Evolutionary conservation across 495 filamentous ascomycete genomes (phyloP).

Genomic region (Xylona heveae): DNA sequence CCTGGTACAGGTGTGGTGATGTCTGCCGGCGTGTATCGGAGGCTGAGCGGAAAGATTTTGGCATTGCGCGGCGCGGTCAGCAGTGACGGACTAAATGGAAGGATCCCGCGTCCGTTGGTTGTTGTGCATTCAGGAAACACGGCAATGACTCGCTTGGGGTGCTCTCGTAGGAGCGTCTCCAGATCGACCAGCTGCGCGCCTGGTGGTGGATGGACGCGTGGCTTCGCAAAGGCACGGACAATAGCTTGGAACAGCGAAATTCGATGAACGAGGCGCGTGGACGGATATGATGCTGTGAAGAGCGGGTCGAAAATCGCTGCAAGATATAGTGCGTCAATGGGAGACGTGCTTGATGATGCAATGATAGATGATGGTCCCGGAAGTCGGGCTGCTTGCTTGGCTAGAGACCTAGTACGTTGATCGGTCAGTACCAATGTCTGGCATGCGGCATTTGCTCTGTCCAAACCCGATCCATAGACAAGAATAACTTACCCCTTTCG

Average conservation of each 20-base stretch:
- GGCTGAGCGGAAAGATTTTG: conserved; percentile 70
- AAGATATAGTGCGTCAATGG: conserved; percentile 87
- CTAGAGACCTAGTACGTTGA: conserved; percentile 22
- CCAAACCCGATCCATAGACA: not conserved
- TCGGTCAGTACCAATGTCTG: no score
- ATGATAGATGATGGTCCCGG: conserved; percentile 62
- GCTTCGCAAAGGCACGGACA: conserved; percentile 43
- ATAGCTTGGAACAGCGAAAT: conserved; percentile 60
- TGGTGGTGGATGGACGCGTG: conserved; percentile 25
- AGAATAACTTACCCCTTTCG: conserved; percentile 44
- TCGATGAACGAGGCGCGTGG: conserved; percentile 45
- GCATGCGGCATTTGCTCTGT: conserved; percentile 24
- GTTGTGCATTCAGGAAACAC: conserved; percentile 87
- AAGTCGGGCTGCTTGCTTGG: conserved; percentile 40
- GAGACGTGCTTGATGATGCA: conserved; percentile 74
- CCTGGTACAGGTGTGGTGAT: conserved; percentile 78
- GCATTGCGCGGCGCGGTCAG: conserved; percentile 36
- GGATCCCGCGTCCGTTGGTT: conserved; percentile 79
- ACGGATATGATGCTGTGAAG: conserved; percentile 68
- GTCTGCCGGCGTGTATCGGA: conserved; percentile 74
- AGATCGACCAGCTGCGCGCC: conserved; percentile 34
- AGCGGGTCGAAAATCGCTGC: conserved; percentile 90
- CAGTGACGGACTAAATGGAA: conserved; percentile 59
- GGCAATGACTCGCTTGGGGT: conserved; percentile 56
- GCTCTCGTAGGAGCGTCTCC: conserved; percentile 31